Evolutionary conservation across 106 monocot genomes (phyloP), one percentile per base, ranked within the genome.

Genomic region (Dendrobium officinale): DNA sequence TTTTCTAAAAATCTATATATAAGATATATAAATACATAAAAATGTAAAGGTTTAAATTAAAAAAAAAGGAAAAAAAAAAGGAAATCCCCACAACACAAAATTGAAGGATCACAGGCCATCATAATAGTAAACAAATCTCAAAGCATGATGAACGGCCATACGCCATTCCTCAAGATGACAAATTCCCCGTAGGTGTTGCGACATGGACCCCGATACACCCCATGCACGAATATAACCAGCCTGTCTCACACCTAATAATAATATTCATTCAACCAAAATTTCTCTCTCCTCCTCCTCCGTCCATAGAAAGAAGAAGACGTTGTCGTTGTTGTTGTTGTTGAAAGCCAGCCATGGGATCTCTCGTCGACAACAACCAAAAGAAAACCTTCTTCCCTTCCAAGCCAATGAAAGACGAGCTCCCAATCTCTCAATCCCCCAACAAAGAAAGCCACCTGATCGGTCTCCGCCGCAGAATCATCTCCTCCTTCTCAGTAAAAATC

Each of bases 401-500:
- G 81, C 90, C 96, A 0, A 72, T 83, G 59, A 85, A 85, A 47
- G 96, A 91, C 18, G 90, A 90, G 31, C 86, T 91, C 24, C 91
- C 88, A 11, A 81, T 91, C 64, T 88, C 85, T 42, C 78, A 54
- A 17, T 0, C 61, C 85, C 83, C 58, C 75, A 67, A 42, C 17
- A 16, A 80, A 40, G 81, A 85, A 26, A 74, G 79, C 72, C 70
- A 77, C 77, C 44, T 86, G 3, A 84, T 79, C 48, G 87, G 92
- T 42, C 80, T 96, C 44, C 70, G 96, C 70, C 83, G 83, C 73
- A 73, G 96, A 81, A 79, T 70, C 10, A 16, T 93, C 84, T 91
- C 93, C 77, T 93, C 88, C 79, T 91, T 94, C 86, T 91, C 96
- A 41, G 80, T 83, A 77, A 91, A 79, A 22, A 83, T 88, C 85